These are phyloP conservation scores for Metarhizium guizhouense DNA, from an alignment of 2,329 filamentous ascomycete species.

Conservation along the genomic window DNA sequence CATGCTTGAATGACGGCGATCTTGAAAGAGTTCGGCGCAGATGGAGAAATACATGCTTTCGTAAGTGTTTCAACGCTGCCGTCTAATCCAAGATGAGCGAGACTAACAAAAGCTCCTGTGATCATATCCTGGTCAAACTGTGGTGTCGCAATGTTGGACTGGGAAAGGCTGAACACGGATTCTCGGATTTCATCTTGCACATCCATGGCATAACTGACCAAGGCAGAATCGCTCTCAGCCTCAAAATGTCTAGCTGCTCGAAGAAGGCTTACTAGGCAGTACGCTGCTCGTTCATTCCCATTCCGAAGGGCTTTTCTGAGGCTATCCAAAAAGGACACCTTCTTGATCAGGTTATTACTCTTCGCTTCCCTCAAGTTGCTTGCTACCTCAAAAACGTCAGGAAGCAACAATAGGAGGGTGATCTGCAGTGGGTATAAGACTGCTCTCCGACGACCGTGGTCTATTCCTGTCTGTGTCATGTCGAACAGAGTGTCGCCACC, in stretches of 20 bases:
- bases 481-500: constrained; percentile 61
- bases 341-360: constrained; percentile 53
- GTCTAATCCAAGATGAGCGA: constrained; percentile 53
- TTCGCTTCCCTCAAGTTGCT: constrained; percentile 58
- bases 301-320: constrained; percentile 55
- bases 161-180: constrained; percentile 50
- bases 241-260: constrained; percentile 56
- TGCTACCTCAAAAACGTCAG: constrained; percentile 62
- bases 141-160: constrained; percentile 35
- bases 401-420: constrained; percentile 52
- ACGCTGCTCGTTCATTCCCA: constrained; percentile 58
- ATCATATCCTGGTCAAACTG: constrained; percentile 55
- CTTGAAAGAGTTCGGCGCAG: constrained; percentile 50
- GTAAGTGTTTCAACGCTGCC: constrained; percentile 47
- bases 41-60: constrained; percentile 46
- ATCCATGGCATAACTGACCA: constrained; percentile 60
- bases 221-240: constrained; percentile 51
- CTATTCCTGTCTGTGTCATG: constrained; percentile 54
- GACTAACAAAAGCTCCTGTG: constrained; percentile 57
- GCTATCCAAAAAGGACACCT: constrained; percentile 55
- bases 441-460: constrained; percentile 45
- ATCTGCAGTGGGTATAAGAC: constrained; percentile 55
- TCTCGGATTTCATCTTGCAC: constrained; percentile 61
- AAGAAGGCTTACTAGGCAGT: constrained; percentile 54
- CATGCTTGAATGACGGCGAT: constrained; percentile 54